Base-by-base conservation (phyloP, 495 filamentous ascomycete species). In the Podospora tetraspora region DNA sequence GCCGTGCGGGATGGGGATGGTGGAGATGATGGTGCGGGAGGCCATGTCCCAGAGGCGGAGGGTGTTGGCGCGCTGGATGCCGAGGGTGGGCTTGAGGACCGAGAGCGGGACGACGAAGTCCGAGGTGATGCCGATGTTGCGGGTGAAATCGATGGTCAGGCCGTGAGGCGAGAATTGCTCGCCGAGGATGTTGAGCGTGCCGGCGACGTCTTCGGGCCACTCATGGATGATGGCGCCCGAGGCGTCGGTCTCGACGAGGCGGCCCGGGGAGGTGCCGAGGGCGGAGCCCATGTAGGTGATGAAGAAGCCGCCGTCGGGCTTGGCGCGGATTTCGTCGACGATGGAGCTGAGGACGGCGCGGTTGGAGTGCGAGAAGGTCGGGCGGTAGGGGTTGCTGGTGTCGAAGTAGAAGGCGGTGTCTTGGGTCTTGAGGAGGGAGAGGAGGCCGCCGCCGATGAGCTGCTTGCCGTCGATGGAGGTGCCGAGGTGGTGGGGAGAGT, bases 371-470 rank as follows among this genome's bases (percentile, higher is more conserved):
- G 80, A 75, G 78, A 87, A 89, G 65, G 76, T 81, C 22, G 87
- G 86, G 6, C 81, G 79, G 68, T 88, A 89, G 0, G 85, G 85
- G 74, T 88, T 78, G 57, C 81, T 78, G 62, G 80, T 80, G 68
- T 89, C 86, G 62, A 88, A 89, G 79, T 87, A 89, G 76, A 85
- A 89, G 0, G 82, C 87, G 16, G 87, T 89, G 72, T 89, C 85
- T 79, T 87, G 84, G 16, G 83, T 84, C 75, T 89, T 89, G 62
- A 89, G 75, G 4, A 89, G 75, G 11, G 86, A 88, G n/a, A 89
- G 76, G 4, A 89, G 76, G 12, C 87, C 86, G 65, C 86, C 86
- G 30, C 87, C 86, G 63, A 84, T 78, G 6, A 89, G 67, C n/a
- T 82, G 84, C 79, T 87, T 87, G 61, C 87, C 87, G 76, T 89